Percentiles rank a stretch among this genome's conserved stretches.
These are phyloP conservation scores for Marchantia paleacea DNA, from an alignment of 225 moss, liverwort and hornwort species.

Conservation along the genomic window DNA sequence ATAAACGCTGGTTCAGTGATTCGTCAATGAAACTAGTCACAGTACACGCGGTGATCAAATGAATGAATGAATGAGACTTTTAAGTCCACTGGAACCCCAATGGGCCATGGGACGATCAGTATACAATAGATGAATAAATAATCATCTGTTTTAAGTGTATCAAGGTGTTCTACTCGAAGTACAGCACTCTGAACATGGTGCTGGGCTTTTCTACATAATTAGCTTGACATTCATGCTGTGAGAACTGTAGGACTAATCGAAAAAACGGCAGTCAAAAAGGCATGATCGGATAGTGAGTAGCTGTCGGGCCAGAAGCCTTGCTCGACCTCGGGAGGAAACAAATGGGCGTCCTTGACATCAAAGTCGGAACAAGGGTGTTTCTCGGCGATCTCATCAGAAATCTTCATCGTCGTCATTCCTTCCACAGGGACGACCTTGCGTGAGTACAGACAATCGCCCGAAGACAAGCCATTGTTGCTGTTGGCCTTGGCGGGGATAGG, in stretches of 20 bases:
- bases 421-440: neutral
- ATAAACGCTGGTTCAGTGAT: too few relatives aligned
- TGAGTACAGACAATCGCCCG: neutral
- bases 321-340: conserved; percentile 27
- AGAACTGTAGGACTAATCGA: conserved; percentile 11
- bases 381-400: neutral
- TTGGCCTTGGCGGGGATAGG: neutral
- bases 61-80: conserved; percentile 2
- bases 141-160: conserved; percentile 11
- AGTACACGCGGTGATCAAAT: neutral
- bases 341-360: conserved; percentile 20
- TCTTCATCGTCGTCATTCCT: conserved; percentile 7
- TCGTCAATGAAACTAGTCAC: too few relatives aligned
- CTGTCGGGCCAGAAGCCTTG: conserved; percentile 25
- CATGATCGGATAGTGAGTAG: conserved; percentile 25
- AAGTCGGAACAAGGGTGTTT: conserved; percentile 12
- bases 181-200: conserved; percentile 5
- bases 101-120: conserved; percentile 7
- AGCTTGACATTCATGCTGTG: conserved; percentile 2
- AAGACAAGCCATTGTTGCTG: neutral
- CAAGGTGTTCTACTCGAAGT: too few relatives aligned
- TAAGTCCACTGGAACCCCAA: neutral
- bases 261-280: conserved; percentile 19
- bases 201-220: neutral
- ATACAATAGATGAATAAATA: conserved; percentile 17